Percentiles rank a stretch among this genome's conserved stretches.
Conservation (phyloP, 805 yeast species). For the Yamadazyma insecticola region DNA sequence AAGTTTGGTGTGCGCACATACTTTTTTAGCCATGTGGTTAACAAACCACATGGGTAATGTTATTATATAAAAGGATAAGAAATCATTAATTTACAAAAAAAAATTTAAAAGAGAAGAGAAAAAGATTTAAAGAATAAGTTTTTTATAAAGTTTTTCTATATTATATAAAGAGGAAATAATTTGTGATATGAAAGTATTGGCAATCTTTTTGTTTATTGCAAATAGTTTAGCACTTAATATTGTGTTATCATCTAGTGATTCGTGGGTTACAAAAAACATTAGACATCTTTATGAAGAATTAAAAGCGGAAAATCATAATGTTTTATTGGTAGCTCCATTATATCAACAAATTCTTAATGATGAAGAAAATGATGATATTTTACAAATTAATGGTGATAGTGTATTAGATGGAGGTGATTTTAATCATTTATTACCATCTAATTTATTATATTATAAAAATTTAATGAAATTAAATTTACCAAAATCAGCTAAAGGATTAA, state of each 20-base stretch:
- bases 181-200: no score
- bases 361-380: not conserved
- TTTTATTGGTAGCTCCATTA: slow-evolving; percentile 27
- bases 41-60: no score
- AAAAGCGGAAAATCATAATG: slow-evolving; percentile 23
- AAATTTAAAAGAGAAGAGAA: no score
- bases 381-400: slow-evolving; percentile 5
- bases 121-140: no score
- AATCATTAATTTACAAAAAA: no score
- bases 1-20: no score
- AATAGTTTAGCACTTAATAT: slow-evolving; percentile 27
- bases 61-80: no score
- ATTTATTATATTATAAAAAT: slow-evolving; percentile 25
- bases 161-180: no score
- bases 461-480: slow-evolving; percentile 6
- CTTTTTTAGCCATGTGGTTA: no score
- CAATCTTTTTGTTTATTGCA: no score
- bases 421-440: slow-evolving; percentile 26
- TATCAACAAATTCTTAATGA: slow-evolving; percentile 12
- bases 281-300: slow-evolving; percentile 25
- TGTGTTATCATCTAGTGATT: slow-evolving; percentile 27
- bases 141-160: no score
- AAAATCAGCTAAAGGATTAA: slow-evolving; percentile 5
- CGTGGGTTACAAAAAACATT: slow-evolving; percentile 34
- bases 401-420: slow-evolving; percentile 28